phyloP scores from a whole-genome alignment of 192 early-diverging fungal genomes.

The Gamsiella multidivaricata region DNA sequence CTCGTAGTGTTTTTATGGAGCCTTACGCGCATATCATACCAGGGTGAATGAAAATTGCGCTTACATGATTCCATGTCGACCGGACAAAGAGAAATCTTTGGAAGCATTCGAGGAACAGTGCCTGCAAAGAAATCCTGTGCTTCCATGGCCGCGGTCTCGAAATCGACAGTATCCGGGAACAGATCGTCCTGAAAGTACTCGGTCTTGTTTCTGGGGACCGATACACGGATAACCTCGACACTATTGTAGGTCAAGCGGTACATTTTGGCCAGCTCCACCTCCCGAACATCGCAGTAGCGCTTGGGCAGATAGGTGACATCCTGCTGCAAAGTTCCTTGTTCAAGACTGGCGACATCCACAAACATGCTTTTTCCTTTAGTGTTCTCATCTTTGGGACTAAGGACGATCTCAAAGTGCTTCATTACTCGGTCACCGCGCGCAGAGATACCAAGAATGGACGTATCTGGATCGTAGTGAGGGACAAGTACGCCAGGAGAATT shows the following conservation, averaged over 20 bases:
- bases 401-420: conserved; percentile 75
- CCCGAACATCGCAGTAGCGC: conserved; percentile 65
- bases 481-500: conserved; percentile 80
- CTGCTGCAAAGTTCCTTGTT: conserved; percentile 70
- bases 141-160: conserved; percentile 59
- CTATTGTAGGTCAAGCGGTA: conserved; percentile 75
- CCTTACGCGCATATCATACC: not conserved
- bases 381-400: conserved; percentile 24
- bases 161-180: conserved; percentile 74
- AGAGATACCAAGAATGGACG: conserved; percentile 71
- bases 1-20: not conserved
- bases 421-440: conserved; percentile 85
- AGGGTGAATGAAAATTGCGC: not conserved
- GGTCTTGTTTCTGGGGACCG: conserved; percentile 82
- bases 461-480: conserved; percentile 77
- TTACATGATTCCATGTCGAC: conserved; percentile 43
- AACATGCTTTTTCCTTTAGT: conserved; percentile 30
- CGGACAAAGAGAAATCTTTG: conserved; percentile 26
- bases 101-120: not conserved
- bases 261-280: conserved; percentile 76
- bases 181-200: conserved; percentile 94
- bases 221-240: conserved; percentile 79
- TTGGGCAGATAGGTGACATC: conserved; percentile 83
- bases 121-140: conserved; percentile 70
- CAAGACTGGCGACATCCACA: conserved; percentile 68